Evolutionary conservation across 257 asterid genomes (phyloP), one percentile per base, ranked within the genome.

Genomic region (Gentiana dahurica): DNA sequence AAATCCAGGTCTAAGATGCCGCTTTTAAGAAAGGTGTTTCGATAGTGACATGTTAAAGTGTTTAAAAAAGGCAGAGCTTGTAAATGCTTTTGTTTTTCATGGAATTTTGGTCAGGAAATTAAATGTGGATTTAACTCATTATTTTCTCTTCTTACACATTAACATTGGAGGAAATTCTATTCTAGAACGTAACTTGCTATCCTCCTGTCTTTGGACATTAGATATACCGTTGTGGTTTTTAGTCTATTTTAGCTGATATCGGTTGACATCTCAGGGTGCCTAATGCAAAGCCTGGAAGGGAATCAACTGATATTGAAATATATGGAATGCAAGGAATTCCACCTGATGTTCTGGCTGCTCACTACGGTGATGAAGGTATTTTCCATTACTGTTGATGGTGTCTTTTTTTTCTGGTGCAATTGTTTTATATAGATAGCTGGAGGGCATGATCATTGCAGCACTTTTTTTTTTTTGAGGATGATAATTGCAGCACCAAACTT

Each of bases 281-380:
- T 33, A 91, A 91, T 73, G 95, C 98, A 6, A 91, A 91, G 70
- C 76, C 92, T 12, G 97, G 97, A 38, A 77, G 95, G 57, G 98
- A 91, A 62, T 80, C 97, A 15, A 85, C 98, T 1, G 95, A 87
- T 15, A 83, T 87, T 71, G 97, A 91, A 70, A 82, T 87, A 65
- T 91, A 91, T 65, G 98, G 98, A 65, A 91, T 91, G 98, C 94
- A 87, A 77, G 98, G 98, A 63, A 88, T 87, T 67, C 98, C 98
- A 33, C 67, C 90, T 36, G 95, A 85, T 77, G 81, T 73, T 33
- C 66, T 91, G 62, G 89, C 97, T 33, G 79, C 95, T 65, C 86
- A 91, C 62, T 91, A 91, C 66, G 98, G 97, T 36, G 98, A 91
- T 58, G 94, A 91, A 69, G 98, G 98, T 91, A 71, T 12, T 33